A percentile compares a stretch with the other conserved stretches of the same genome.
These are phyloP conservation scores for Rhodomyrtus psidioides DNA, from an alignment of 441 rosid species.

Conservation along the genomic window DNA sequence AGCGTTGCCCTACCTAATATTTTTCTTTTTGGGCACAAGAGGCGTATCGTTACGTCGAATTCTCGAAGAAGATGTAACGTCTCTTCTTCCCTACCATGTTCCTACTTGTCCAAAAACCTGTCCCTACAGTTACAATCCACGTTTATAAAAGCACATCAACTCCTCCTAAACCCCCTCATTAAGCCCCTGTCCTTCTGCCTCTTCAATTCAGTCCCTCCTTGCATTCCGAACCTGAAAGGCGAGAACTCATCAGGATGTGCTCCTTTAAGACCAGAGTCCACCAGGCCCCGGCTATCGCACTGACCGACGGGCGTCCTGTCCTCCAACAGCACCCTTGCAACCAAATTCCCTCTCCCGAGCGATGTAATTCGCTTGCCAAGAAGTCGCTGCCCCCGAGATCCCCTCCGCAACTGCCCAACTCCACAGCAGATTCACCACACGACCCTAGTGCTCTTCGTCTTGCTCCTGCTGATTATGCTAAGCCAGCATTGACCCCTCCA, in stretches of 20 bases:
- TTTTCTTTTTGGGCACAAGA: not conserved
- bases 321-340: conserved; percentile 51
- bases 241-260: conserved; percentile 21
- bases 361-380: conserved; percentile 28
- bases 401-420: conserved; percentile 6
- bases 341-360: conserved; percentile 39
- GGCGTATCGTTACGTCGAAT: not conserved
- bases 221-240: not conserved
- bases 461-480: conserved; percentile 7
- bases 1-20: not conserved
- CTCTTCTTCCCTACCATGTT: not conserved
- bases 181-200: conserved; percentile 11
- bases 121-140: not conserved
- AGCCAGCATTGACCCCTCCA: conserved; percentile 35
- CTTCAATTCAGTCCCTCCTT: conserved; percentile 1
- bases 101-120: not conserved
- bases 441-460: not conserved
- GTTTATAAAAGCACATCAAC: conserved; percentile 6
- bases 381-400: conserved; percentile 25
- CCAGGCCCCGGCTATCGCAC: conserved; percentile 8
- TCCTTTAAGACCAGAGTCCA: conserved; percentile 33
- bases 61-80: not conserved
- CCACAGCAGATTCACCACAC: conserved; percentile 3
- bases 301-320: conserved; percentile 51
- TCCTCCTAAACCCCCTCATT: conserved; percentile 5